phyloP scores from a whole-genome alignment of 148 eudicot species.

The Vaccinium darrowii region DNA sequence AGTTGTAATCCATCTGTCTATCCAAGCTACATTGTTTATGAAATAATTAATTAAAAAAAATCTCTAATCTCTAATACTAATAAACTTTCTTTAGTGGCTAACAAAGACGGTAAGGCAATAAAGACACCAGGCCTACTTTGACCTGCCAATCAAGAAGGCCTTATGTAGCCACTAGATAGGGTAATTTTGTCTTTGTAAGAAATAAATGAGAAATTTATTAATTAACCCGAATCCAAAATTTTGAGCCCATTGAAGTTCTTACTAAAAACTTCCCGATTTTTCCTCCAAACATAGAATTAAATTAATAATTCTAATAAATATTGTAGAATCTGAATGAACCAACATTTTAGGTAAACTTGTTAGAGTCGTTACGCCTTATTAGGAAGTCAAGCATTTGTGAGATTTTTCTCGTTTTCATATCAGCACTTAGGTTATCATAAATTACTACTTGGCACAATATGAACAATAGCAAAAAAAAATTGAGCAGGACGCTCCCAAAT shows the following conservation, averaged over 20 bases:
- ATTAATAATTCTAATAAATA: not conserved
- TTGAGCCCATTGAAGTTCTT: not conserved
- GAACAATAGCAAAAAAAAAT: not conserved
- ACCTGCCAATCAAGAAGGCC: not conserved
- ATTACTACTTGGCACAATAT: not conserved
- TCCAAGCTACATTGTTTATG: not conserved
- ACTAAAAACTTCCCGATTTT: not conserved
- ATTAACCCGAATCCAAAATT: not conserved
- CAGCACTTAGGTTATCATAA: not conserved
- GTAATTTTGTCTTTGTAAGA: not conserved
- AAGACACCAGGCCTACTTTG: not conserved
- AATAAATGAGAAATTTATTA: not conserved
- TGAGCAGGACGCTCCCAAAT: not conserved
- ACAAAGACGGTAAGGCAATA: not conserved
- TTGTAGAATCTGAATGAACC: not conserved
- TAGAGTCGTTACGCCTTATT: not conserved
- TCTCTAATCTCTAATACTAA: not conserved
- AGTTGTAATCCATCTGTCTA: not conserved
- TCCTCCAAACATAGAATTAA: not conserved
- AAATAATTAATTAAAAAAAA: not conserved
- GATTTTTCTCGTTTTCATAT: not conserved
- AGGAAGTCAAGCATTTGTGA: not conserved
- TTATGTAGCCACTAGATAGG: not conserved
- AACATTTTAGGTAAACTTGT: not conserved
- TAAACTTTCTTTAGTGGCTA: not conserved